A percentile compares a stretch with the other conserved stretches of the same genome.
Conservation (phyloP, 2,329 filamentous ascomycete species). For the Pleomassaria siparia region DNA sequence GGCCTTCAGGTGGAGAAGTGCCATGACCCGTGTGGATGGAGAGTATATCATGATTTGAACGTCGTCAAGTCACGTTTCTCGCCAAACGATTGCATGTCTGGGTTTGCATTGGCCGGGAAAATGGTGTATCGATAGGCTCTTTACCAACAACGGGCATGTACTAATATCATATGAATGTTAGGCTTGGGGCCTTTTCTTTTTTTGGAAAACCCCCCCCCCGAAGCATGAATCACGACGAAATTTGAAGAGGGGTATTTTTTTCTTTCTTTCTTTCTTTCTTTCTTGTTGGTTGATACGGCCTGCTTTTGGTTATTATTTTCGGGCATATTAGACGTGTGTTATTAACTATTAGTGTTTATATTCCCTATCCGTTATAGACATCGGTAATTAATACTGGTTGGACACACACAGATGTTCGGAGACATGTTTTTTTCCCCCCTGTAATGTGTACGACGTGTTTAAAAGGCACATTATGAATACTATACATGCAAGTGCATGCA, state of each 20-base stretch:
- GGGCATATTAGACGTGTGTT: too few species aligned
- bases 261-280: too few species aligned
- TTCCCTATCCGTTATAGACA: constrained; percentile 12
- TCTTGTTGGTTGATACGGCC: not conserved
- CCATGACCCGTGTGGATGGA: constrained; percentile 54
- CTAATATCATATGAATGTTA: too few species aligned
- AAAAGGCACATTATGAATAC: not conserved
- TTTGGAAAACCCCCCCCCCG: constrained; percentile 9
- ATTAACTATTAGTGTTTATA: constrained; percentile 11
- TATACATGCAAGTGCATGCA: too few species aligned
- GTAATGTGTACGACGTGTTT: not conserved
- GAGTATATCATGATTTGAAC: constrained; percentile 56
- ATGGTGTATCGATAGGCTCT: constrained; percentile 14
- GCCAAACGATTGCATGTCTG: constrained; percentile 1
- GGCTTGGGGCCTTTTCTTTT: too few species aligned
- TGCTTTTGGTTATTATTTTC: constrained; percentile 2
- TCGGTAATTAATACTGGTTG: constrained; percentile 8
- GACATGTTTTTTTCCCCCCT: too few species aligned
- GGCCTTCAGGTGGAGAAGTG: constrained; percentile 52
- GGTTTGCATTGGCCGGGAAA: constrained; percentile 16
- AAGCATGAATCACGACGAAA: constrained; percentile 10
- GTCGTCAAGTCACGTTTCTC: not conserved
- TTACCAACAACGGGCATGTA: constrained; percentile 7
- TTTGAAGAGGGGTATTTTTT: too few species aligned
- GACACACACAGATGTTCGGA: too few species aligned